These are phyloP conservation scores for Aspergillus flavus DNA, from an alignment of 2,329 filamentous ascomycete genomes.

Conservation along the genomic window DNA sequence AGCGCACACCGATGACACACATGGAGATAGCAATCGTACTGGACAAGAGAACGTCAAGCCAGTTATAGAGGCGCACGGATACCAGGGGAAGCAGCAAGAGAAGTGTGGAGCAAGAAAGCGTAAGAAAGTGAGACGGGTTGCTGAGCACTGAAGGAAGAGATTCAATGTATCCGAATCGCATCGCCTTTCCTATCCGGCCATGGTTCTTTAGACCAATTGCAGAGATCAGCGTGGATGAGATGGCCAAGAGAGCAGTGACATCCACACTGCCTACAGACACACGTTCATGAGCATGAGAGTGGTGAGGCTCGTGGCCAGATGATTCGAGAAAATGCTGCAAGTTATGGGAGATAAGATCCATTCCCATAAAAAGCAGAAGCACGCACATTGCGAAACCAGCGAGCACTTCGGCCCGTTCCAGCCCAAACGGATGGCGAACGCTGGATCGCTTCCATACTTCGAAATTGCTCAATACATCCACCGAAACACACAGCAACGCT, in stretches of 20 bases:
- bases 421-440: slow-evolving; percentile 87
- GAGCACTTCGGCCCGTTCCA: slow-evolving; percentile 90
- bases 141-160: slow-evolving; percentile 83
- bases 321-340: slow-evolving; percentile 89
- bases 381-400: slow-evolving; percentile 96
- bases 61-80: slow-evolving; percentile 76
- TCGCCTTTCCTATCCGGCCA: slow-evolving; percentile 85
- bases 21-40: slow-evolving; percentile 81
- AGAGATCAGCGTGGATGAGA: slow-evolving; percentile 79
- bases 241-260: slow-evolving; percentile 77
- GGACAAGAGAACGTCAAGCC: slow-evolving; percentile 82
- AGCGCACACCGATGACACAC: slow-evolving; percentile 80
- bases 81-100: slow-evolving; percentile 82
- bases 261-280: slow-evolving; percentile 78
- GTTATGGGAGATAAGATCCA: slow-evolving; percentile 92
- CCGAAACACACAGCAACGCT: slow-evolving; percentile 84
- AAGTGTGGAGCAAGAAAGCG: slow-evolving; percentile 79
- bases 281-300: slow-evolving; percentile 66
- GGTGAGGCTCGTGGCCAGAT: slow-evolving; percentile 73
- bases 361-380: slow-evolving; percentile 93
- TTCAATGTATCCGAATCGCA: slow-evolving; percentile 81
- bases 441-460: slow-evolving; percentile 95
- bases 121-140: slow-evolving; percentile 94
- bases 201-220: slow-evolving; percentile 89
- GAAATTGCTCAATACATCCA: slow-evolving; percentile 94